These are phyloP conservation scores for Dendrobium officinale DNA, from an alignment of 106 monocot species.

Conservation along the genomic window DNA sequence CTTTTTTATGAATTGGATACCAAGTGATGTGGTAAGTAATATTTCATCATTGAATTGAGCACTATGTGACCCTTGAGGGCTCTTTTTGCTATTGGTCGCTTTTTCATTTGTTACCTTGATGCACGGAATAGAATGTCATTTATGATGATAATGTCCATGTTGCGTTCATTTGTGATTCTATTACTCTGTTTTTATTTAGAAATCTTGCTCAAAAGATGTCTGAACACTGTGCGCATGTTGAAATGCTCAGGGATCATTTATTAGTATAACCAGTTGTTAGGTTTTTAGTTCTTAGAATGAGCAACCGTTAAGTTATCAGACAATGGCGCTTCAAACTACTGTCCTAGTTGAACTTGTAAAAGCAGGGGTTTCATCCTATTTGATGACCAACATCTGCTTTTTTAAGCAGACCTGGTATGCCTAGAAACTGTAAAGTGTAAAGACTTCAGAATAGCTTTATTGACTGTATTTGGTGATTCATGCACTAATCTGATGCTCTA, in stretches of 20 bases:
- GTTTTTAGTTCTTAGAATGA: background rate
- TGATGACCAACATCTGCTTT: background rate
- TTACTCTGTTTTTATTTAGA: too few relatives aligned
- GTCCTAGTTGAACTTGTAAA: background rate
- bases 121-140: too few relatives aligned
- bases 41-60: too few relatives aligned
- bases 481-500: background rate
- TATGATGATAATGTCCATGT: too few relatives aligned
- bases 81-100: too few relatives aligned
- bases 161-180: too few relatives aligned
- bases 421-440: background rate
- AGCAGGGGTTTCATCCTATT: background rate
- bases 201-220: too few relatives aligned
- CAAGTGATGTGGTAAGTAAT: too few relatives aligned
- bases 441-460: background rate
- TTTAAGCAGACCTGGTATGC: slow-evolving; percentile 1
- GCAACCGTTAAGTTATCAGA: background rate
- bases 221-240: background rate
- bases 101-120: too few relatives aligned
- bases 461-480: background rate
- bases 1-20: too few relatives aligned
- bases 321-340: background rate
- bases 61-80: too few relatives aligned
- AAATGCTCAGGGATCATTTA: background rate
- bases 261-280: background rate